Conservation (phyloP, 2,329 filamentous ascomycete species). For the Acrocalymma vagum region DNA sequence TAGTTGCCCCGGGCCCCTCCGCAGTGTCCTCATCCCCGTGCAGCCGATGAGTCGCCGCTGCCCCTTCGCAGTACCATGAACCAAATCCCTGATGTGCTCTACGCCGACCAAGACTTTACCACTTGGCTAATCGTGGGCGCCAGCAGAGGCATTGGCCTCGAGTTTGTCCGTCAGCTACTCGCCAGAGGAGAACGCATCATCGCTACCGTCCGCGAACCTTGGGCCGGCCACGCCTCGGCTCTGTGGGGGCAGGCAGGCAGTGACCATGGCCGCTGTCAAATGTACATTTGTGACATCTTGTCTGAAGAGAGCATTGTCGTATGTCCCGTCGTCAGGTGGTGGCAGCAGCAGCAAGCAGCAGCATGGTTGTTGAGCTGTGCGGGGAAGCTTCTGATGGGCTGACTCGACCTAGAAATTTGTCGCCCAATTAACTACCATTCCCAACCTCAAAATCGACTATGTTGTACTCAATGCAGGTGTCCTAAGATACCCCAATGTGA, state of each 20-base stretch:
- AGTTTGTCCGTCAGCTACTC: conserved; percentile 62
- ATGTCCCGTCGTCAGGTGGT: too few relatives aligned
- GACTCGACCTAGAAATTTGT: conserved; percentile 52
- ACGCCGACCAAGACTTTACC: conserved; percentile 49
- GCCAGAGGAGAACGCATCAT: conserved; percentile 58
- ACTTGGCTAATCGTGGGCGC: conserved; percentile 59
- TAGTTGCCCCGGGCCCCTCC: too few relatives aligned
- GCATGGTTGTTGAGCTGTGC: conserved; percentile 1
- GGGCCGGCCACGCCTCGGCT: conserved; percentile 48
- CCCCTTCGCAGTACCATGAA: conserved; percentile 41
- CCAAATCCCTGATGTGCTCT: conserved; percentile 53
- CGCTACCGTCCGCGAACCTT: conserved; percentile 58
- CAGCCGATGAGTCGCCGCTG: conserved; percentile 8
- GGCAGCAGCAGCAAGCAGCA: not conserved
- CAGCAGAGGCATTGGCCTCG: conserved; percentile 59
- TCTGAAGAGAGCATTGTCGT: conserved; percentile 60
- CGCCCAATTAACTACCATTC: conserved; percentile 47
- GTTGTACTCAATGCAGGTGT: conserved; percentile 67
- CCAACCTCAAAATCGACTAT: conserved; percentile 59
- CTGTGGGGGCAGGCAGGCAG: conserved; percentile 53
- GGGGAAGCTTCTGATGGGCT: conserved; percentile 22
- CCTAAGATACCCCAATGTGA: conserved; percentile 64
- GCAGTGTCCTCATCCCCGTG: conserved; percentile 5
- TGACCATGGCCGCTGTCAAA: conserved; percentile 56
- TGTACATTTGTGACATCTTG: conserved; percentile 63